Base-by-base conservation (phyloP, 1,284 basidiomycete genomes). In the Heterobasidion annosum region DNA sequence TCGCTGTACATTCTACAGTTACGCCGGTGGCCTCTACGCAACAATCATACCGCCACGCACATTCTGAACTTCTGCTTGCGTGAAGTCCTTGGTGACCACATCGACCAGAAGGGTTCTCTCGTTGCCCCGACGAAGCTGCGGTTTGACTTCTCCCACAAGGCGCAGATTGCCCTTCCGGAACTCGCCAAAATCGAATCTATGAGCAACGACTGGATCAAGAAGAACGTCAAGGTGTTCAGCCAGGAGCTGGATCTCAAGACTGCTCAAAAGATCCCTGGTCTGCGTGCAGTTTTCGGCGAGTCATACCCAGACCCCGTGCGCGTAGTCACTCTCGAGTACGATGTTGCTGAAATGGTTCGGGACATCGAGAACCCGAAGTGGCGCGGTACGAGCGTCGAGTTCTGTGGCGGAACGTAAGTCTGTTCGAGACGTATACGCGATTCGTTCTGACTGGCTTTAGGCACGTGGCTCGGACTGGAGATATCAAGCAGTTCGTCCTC, bases 31-130 rank as follows among this genome's bases (percentile, higher is more conserved):
- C 95, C 95, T 0, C 74, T 99, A 57, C 85, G 94, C 57, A 98
- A 94, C 73, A 99, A 99, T 67, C 97, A 99, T 75, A 99, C 96
- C 25, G 96, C 89, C 13, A 99, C 97, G 0, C 97, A 99, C 69
- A 96, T 99, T 61, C 89, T 99, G 65, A 99, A 99, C 75, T 99
- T 79, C 68, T 83, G 78, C 54, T 81, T 99, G 4, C 88, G 97
- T 34, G 95, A 98, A 67, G 81, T 93, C 2, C 83, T 98, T 8
- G 96, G 96, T 34, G 93, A 98, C 66, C 95, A 98, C 66, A 88
- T 98, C 56, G 95, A 99, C 69, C 97, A 99, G 70, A 97, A 93
- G 68, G 97, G 97, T 16, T 99, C 97, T 8, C 83, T 99, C 40
- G 97, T 99, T 52, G 93, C 96, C 1, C 92, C 93, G 0, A 85